Base-by-base conservation (phyloP, 2,329 filamentous ascomycete species). In the Neofusicoccum laricinum region DNA sequence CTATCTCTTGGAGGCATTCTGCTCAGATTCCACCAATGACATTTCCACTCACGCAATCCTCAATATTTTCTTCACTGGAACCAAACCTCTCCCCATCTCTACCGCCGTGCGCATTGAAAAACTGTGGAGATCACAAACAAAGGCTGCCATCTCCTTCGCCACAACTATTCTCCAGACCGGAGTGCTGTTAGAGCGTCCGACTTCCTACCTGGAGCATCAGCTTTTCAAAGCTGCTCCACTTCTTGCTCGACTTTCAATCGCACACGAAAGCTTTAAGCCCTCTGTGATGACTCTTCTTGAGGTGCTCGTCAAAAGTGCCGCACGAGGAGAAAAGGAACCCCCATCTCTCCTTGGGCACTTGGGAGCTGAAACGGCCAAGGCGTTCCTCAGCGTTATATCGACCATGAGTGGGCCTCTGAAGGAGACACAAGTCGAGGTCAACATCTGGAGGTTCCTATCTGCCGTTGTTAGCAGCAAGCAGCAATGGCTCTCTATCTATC, bases 331-430 rank as follows among this genome's bases (percentile, higher is more conserved):
- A 19, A 84, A 83, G n/a, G 93, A 97, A 69, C 92, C 93, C 0
- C 91, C 92, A n/a, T 97, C 94, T 6, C 83, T 99, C n/a, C 86
- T 99, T 21, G 93, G 93, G 36, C 92, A 96, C 72, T 82, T 99
- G 6, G 93, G 93, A 1, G 85, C 92, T 10, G 88, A 92, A 63
- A 88, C 92, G 8, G 91, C 93, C 11, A 92, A 91, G 70, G 89
- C 90, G 43, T 96, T 99, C 73, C 81, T 99, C 25, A 86, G 90
- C 66, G 82, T 95, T 5, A 80, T 98, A 6, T 88, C 91, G 4
- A 85, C 87, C 66, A 82, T 97, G 30, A 92, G 94, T 69, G 88
- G 87, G 68, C 92, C 93, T 3, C 85, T 95, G 64, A 82, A 85
- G 61, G 83, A 92, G 69, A 78, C 84, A 2, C 76, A 82, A 5